phyloP scores from a whole-genome alignment of 169 alveolate species.

The Toxoplasma gondii region DNA sequence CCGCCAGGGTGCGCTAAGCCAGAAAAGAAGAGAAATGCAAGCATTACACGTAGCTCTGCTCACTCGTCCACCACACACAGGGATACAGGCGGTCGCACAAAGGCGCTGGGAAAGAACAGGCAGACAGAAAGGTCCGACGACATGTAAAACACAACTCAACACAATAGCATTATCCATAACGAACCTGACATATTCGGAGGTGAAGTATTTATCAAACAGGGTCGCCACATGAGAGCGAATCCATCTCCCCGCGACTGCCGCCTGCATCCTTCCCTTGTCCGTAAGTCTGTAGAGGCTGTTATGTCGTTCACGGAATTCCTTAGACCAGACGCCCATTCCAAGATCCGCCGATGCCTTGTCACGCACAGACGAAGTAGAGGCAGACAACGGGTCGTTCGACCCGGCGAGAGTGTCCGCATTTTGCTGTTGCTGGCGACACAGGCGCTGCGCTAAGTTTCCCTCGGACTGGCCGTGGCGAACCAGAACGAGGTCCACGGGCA shows the following conservation, averaged over 20 bases:
- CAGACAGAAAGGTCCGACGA: too few species aligned
- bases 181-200: constrained; percentile 73
- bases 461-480: constrained; percentile 79
- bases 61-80: too few species aligned
- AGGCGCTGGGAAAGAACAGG: too few species aligned
- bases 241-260: constrained; percentile 76
- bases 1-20: too few species aligned
- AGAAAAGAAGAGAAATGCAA: too few species aligned
- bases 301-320: constrained; percentile 75
- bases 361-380: neutral
- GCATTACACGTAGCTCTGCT: too few species aligned
- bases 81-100: too few species aligned
- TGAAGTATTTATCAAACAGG: constrained; percentile 73
- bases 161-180: neutral
- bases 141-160: too few species aligned
- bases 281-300: constrained; percentile 75
- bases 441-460: constrained; percentile 75
- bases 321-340: constrained; percentile 60
- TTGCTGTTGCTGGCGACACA: constrained; percentile 24
- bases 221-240: constrained; percentile 67
- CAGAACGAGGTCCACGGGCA: constrained; percentile 77
- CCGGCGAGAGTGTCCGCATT: neutral
- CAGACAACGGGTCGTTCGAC: neutral
- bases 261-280: constrained; percentile 77
- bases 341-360: neutral